A percentile compares a stretch with the other conserved stretches of the same genome.
phyloP scores from a whole-genome alignment of 2,329 filamentous ascomycete genomes.

The Trichoderma brevicompactum region DNA sequence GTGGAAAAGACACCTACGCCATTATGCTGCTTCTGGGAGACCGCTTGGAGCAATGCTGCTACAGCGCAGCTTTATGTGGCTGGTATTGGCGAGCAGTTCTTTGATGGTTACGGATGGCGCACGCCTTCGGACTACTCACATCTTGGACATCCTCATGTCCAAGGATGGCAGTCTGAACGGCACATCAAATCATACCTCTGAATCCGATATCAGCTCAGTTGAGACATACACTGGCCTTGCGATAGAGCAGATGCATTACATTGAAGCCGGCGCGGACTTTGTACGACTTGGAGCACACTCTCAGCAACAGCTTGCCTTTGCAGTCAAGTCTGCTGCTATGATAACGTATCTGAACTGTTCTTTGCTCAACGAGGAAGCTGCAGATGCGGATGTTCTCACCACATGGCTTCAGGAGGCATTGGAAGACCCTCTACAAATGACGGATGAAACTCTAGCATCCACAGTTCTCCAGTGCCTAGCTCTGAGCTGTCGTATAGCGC shows the following conservation, averaged over 20 bases:
- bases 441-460: constrained; percentile 74
- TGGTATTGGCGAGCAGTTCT: constrained; percentile 78
- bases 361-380: constrained; percentile 78
- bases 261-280: constrained; percentile 91
- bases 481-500: constrained; percentile 75
- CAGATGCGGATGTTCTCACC: constrained; percentile 78
- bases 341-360: constrained; percentile 85
- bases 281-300: constrained; percentile 77
- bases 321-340: constrained; percentile 81
- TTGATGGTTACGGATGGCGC: constrained; percentile 68
- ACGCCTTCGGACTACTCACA: constrained; percentile 62
- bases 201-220: constrained; percentile 60
- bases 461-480: constrained; percentile 82
- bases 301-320: constrained; percentile 84
- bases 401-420: constrained; percentile 85
- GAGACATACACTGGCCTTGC: constrained; percentile 73
- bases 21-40: constrained; percentile 78
- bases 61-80: constrained; percentile 84
- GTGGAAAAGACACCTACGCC: constrained; percentile 84
- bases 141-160: constrained; percentile 75
- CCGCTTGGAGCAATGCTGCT: constrained; percentile 91
- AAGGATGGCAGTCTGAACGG: constrained; percentile 53
- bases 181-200: constrained; percentile 42
- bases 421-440: constrained; percentile 79
- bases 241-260: constrained; percentile 78